Evolutionary conservation across 139 green algal species (phyloP).

Genomic region (Dunaliella sp.): DNA sequence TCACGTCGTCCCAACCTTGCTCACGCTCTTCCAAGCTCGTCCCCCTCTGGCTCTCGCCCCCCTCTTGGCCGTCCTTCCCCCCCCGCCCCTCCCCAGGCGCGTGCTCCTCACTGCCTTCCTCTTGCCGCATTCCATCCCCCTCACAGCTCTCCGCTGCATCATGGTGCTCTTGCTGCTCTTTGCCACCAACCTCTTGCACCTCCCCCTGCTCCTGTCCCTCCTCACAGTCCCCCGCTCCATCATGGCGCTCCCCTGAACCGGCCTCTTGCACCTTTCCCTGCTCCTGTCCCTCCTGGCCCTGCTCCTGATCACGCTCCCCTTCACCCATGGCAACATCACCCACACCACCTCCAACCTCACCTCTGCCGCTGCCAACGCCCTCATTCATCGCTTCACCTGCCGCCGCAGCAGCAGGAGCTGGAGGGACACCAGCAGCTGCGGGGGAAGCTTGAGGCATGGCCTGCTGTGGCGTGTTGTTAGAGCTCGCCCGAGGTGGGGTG

Average conservation of each 20-base stretch:
- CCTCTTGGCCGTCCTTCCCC: neutral
- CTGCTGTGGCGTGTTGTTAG: neutral
- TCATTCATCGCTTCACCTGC: neutral
- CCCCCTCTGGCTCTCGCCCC: neutral
- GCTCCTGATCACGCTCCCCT: conserved; percentile 3
- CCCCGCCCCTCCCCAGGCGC: neutral
- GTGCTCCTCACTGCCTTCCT: neutral
- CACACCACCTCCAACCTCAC: too few relatives aligned
- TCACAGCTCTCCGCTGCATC: too few relatives aligned
- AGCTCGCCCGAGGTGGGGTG: neutral
- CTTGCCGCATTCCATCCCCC: too few relatives aligned
- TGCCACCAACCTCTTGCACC: neutral
- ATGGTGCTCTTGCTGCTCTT: neutral
- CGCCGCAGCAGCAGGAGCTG: neutral
- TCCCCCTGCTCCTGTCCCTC: neutral
- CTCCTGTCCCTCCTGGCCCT: neutral
- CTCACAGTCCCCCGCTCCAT: neutral
- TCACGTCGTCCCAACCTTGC: too few relatives aligned
- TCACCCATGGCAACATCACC: conserved; percentile 1
- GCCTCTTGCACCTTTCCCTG: neutral
- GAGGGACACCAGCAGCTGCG: too few relatives aligned
- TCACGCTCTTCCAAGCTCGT: neutral
- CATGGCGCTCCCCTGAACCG: neutral
- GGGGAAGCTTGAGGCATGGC: neutral
- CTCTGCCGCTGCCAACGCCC: too few relatives aligned